Base-by-base conservation (phyloP, 2,329 filamentous ascomycete species). In the Lecanosticta acicola region DNA sequence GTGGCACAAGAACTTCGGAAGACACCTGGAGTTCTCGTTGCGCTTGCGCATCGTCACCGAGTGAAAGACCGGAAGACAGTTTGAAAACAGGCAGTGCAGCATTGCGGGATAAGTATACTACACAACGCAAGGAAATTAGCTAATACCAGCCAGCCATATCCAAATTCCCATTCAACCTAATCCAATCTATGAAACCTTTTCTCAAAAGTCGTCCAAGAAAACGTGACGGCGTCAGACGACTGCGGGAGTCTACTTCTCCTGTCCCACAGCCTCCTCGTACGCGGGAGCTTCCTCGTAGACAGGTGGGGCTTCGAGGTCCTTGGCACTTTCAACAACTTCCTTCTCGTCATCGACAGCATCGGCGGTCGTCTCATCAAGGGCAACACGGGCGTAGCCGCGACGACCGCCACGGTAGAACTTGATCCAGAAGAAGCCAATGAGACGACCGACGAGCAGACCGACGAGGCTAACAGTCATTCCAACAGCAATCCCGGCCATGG, bases 391-490 rank as follows among this genome's bases (percentile, higher is more conserved):
- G 38, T 61, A 61, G 29, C 62, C 62, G n/a, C 59, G 57, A 32
- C 58, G 53, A 37, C 67, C 66, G 39, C 74, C 71, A 42, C 78
- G 76, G 58, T 70, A 68, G 50, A 82, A 62, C 50, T 73, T 66
- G 51, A 78, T 76, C 71, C 79, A 79, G 19, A 82, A 40, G 47
- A 77, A 79, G 41, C 83, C 74, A 43, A 81, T 70, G 43, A 83
- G 57, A 41, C 78, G 80, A 51, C 82, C 83, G 33, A 84, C 64
- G 46, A 81, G 68, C 76, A 87, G 83, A 44, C 81, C 83, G 38
- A 87, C 62, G 33, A 85, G 64, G 65, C 83, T 84, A 52, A 83
- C 80, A 21, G 75, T 73, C 44, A 87, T 75, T 59, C 84, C 85
- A 36, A 82, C 81, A 18, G 80, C 74, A 53, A 87, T 74, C 48